A percentile compares a stretch with the other conserved stretches of the same genome.
Evolutionary conservation across 495 filamentous ascomycete species (phyloP).

Genomic region (Friedmanniomyces endolithicus): DNA sequence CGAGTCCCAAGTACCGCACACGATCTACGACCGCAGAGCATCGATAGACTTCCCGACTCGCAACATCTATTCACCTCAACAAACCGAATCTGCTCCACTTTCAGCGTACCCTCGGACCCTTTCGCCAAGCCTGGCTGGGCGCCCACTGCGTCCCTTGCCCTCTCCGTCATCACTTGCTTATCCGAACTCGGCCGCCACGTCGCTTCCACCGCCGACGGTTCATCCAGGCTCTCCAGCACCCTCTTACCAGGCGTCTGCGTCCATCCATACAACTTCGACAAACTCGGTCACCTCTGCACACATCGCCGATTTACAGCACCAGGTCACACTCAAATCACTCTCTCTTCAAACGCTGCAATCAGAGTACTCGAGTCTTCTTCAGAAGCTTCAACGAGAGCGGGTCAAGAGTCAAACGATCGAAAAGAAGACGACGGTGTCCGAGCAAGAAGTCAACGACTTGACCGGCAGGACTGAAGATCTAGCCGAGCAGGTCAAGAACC

Average conservation of each 20-base stretch:
- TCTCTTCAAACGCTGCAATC: conserved; percentile 35
- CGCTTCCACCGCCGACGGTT: conserved; percentile 8
- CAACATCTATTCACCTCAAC: not conserved
- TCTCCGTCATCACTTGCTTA: conserved; percentile 13
- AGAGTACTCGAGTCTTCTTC: conserved; percentile 36
- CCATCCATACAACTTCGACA: conserved; percentile 13
- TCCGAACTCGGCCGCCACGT: conserved; percentile 5
- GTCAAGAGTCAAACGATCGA: conserved; percentile 35
- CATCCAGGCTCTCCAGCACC: conserved; percentile 23
- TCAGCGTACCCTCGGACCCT: conserved; percentile 3
- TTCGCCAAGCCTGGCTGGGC: conserved; percentile 1
- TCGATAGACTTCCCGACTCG: conserved; percentile 2
- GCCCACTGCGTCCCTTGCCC: conserved; percentile 1
- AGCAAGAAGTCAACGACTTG: conserved; percentile 37
- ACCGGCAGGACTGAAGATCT: conserved; percentile 34
- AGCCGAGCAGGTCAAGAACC: conserved; percentile 27
- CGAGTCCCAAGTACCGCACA: not conserved
- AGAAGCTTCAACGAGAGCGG: conserved; percentile 35
- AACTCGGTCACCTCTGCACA: conserved; percentile 32
- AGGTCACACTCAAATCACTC: conserved; percentile 38
- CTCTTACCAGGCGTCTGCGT: conserved; percentile 14
- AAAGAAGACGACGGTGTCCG: conserved; percentile 37
- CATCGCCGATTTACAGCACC: conserved; percentile 37
- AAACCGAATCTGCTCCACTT: conserved; percentile 1
- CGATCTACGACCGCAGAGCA: not conserved